phyloP scores from a whole-genome alignment of 169 alveolate species.

The Toxoplasma gondii region DNA sequence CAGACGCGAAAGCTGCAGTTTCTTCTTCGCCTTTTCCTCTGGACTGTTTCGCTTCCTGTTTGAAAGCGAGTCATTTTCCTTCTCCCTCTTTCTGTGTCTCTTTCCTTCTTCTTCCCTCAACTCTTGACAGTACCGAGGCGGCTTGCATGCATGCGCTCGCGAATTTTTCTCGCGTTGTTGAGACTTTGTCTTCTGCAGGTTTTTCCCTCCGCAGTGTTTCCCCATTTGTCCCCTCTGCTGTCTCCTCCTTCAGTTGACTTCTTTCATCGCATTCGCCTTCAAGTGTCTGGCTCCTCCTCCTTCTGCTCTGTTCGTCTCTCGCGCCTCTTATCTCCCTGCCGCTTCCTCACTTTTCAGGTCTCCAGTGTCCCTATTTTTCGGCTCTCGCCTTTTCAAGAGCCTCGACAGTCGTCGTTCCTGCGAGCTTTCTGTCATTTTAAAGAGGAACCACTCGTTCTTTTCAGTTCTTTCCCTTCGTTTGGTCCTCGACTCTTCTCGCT shows the following conservation, averaged over 20 bases:
- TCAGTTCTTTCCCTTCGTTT: neutral
- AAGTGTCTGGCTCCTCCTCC: no score
- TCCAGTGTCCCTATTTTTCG: no score
- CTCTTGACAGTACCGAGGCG: neutral
- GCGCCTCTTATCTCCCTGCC: no score
- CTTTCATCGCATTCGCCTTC: neutral
- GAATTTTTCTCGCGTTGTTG: no score
- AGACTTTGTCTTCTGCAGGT: no score
- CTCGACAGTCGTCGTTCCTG: no score
- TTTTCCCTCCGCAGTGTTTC: neutral
- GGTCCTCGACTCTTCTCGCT: neutral
- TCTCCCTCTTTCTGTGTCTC: neutral
- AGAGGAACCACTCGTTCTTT: no score
- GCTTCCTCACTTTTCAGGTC: no score
- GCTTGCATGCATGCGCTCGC: no score
- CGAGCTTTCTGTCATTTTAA: no score
- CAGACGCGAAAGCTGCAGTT: neutral
- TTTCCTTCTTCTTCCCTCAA: neutral
- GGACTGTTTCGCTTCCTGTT: neutral
- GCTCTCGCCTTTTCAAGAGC: no score
- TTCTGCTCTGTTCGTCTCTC: no score
- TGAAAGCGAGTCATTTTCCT: neutral
- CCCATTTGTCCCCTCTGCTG: neutral
- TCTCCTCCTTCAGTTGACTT: neutral
- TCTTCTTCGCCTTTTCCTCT: neutral